Evolutionary conservation across 2,329 filamentous ascomycete genomes (phyloP).

Genomic region (Rhynchosporium secalis): DNA sequence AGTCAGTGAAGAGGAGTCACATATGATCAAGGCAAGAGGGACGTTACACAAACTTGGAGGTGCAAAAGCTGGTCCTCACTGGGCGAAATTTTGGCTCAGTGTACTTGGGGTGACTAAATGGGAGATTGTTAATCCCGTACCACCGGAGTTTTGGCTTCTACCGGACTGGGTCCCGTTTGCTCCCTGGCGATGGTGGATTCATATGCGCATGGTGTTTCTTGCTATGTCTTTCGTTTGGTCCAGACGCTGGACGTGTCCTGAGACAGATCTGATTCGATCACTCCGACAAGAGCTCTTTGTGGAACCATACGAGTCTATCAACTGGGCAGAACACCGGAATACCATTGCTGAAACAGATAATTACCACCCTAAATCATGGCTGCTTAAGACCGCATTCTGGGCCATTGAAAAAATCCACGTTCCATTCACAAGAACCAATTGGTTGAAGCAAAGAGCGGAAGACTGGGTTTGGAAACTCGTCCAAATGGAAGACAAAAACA

Average conservation of each 20-base stretch:
- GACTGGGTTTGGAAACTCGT: slow-evolving; percentile 81
- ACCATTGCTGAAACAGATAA: slow-evolving; percentile 79
- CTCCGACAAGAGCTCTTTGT: slow-evolving; percentile 81
- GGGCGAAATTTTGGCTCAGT: slow-evolving; percentile 95
- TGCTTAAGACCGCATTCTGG: slow-evolving; percentile 79
- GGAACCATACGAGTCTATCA: slow-evolving; percentile 73
- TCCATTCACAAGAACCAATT: slow-evolving; percentile 69
- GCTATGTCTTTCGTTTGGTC: slow-evolving; percentile 92
- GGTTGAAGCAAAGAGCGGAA: slow-evolving; percentile 70
- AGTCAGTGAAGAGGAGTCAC: slow-evolving; percentile 76
- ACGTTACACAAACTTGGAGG: slow-evolving; percentile 85
- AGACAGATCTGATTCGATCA: slow-evolving; percentile 70
- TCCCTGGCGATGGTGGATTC: slow-evolving; percentile 97
- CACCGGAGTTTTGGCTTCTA: slow-evolving; percentile 89
- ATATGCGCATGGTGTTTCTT: slow-evolving; percentile 94
- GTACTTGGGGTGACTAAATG: slow-evolving; percentile 80
- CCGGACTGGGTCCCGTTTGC: slow-evolving; percentile 89
- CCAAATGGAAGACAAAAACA: slow-evolving; percentile 90
- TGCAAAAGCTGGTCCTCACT: slow-evolving; percentile 81
- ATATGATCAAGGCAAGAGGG: slow-evolving; percentile 81
- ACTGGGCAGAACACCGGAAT: slow-evolving; percentile 78
- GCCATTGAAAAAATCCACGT: slow-evolving; percentile 77
- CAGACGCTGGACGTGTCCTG: slow-evolving; percentile 73
- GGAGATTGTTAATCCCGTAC: slow-evolving; percentile 93
- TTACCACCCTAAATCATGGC: slow-evolving; percentile 87